Evolutionary conservation across 2,329 filamentous ascomycete species (phyloP).

Genomic region (Scytalidium lignicola): DNA sequence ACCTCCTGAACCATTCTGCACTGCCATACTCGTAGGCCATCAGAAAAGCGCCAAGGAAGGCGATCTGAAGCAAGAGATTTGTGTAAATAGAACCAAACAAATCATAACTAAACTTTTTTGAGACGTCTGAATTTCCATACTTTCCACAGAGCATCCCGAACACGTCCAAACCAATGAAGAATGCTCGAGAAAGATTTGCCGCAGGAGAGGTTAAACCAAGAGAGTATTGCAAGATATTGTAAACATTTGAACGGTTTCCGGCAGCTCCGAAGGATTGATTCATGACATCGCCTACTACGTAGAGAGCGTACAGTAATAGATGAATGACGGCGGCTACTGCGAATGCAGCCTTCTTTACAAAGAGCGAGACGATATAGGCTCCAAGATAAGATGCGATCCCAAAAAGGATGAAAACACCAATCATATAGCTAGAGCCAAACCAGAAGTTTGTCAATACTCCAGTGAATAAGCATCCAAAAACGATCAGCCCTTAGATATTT

Average conservation of each 20-base stretch:
- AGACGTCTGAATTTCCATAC: slow-evolving; percentile 16
- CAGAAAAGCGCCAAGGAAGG: slow-evolving; percentile 15
- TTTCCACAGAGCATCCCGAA: slow-evolving; percentile 21
- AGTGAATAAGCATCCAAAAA: slow-evolving; percentile 16
- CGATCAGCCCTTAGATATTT: slow-evolving; percentile 5
- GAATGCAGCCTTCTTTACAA: slow-evolving; percentile 20
- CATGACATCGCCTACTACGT: slow-evolving; percentile 42
- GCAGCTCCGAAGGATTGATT: slow-evolving; percentile 53
- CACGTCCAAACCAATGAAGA: slow-evolving; percentile 42
- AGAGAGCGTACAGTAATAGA: slow-evolving; percentile 37
- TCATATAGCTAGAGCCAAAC: slow-evolving; percentile 15
- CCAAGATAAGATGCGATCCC: slow-evolving; percentile 23
- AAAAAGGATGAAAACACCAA: slow-evolving; percentile 20
- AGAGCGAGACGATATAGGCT: slow-evolving; percentile 20
- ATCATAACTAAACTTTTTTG: slow-evolving; percentile 14
- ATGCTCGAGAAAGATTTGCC: slow-evolving; percentile 50
- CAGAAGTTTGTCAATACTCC: slow-evolving; percentile 13
- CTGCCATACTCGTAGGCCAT: slow-evolving; percentile 21
- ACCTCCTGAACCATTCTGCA: slow-evolving; percentile 18
- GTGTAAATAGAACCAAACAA: slow-evolving; percentile 21
- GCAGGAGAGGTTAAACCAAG: slow-evolving; percentile 52
- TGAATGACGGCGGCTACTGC: slow-evolving; percentile 22
- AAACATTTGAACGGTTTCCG: slow-evolving; percentile 43
- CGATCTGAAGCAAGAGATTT: slow-evolving; percentile 21
- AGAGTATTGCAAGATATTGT: slow-evolving; percentile 49